Evolutionary conservation across 306 rosid species (phyloP).

Genomic region (Morella rubra): DNA sequence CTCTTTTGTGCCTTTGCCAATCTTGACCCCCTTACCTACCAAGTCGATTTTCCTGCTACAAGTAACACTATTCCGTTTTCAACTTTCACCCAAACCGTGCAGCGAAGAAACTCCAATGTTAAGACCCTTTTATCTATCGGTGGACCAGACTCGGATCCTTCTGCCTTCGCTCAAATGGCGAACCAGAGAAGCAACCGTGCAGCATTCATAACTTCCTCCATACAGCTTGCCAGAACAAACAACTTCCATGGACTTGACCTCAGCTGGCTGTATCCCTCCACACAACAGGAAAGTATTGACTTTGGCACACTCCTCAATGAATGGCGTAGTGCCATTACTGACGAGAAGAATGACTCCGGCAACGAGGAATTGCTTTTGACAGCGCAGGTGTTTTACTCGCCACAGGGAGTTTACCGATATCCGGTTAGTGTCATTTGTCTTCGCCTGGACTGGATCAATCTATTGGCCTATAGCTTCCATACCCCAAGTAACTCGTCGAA

Average conservation of each 20-base stretch:
- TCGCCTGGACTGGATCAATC: conserved; percentile 44
- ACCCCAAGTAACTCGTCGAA: conserved; percentile 26
- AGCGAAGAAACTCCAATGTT: conserved; percentile 36
- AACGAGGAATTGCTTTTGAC: conserved; percentile 20
- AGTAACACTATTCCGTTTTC: conserved; percentile 30
- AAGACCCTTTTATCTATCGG: conserved; percentile 45
- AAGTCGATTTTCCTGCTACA: conserved; percentile 34
- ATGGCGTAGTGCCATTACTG: no score
- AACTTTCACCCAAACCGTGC: conserved; percentile 41
- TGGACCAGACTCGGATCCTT: no score
- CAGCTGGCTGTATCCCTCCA: no score
- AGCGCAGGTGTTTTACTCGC: conserved; percentile 33
- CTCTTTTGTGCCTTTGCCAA: conserved; percentile 63
- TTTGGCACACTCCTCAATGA: no score
- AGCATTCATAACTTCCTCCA: no score
- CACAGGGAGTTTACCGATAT: background rate
- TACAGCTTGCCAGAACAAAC: no score
- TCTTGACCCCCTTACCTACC: conserved; percentile 23
- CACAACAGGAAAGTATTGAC: no score
- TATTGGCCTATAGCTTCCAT: conserved; percentile 43
- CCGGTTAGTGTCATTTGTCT: background rate
- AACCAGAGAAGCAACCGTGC: no score
- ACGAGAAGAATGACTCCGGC: conserved; percentile 1
- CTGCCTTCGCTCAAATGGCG: no score
- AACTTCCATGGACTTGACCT: no score